phyloP scores from a whole-genome alignment of 306 rosid genomes.

The Mimosa pudica region DNA sequence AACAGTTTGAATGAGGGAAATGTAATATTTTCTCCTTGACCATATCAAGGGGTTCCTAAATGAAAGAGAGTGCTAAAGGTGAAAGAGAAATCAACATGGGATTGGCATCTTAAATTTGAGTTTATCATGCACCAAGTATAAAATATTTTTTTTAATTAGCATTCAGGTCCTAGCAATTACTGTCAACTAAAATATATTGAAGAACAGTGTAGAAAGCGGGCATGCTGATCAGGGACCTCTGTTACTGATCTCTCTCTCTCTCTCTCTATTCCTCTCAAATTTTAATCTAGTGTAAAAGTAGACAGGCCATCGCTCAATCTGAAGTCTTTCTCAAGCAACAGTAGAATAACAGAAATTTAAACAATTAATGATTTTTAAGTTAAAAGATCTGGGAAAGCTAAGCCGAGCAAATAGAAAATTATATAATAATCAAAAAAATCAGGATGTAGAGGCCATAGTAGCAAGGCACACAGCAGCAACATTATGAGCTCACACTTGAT shows the following conservation, averaged over 20 bases:
- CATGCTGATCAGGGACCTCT: background rate
- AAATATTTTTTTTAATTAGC: background rate
- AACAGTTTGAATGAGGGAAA: background rate
- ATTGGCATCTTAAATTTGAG: background rate
- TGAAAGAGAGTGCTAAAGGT: background rate
- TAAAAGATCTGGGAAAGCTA: background rate
- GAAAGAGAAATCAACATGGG: background rate
- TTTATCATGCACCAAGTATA: background rate
- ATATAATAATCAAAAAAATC: background rate
- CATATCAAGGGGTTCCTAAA: background rate
- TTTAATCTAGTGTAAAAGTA: background rate
- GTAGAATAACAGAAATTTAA: background rate
- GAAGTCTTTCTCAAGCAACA: background rate
- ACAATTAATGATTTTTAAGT: background rate
- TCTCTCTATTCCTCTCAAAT: background rate
- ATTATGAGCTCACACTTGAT: background rate
- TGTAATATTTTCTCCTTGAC: background rate
- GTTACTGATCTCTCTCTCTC: background rate
- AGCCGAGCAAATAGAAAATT: background rate
- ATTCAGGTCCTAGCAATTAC: background rate
- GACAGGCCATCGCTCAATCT: background rate
- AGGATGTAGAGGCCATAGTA: background rate
- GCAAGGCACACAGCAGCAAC: background rate
- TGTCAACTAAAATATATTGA: background rate
- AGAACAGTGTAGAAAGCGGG: background rate